phyloP scores from a whole-genome alignment of 2,329 filamentous ascomycete genomes.

The Sordariomycetes sp. region DNA sequence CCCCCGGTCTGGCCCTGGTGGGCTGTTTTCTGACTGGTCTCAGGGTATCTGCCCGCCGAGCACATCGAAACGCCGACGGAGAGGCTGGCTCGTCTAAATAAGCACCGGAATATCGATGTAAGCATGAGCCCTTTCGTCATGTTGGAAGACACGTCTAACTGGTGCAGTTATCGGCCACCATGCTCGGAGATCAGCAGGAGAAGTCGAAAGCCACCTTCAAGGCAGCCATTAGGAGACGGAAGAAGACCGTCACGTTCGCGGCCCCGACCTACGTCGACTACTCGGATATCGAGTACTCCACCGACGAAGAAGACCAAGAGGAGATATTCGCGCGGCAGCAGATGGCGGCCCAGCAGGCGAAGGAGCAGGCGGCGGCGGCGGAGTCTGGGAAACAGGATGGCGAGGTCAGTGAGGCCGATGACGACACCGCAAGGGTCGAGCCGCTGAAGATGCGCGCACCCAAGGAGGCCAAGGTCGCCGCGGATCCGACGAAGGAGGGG shows the following conservation, averaged over 20 bases:
- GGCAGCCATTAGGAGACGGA: constrained; percentile 73
- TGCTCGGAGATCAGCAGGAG: constrained; percentile 52
- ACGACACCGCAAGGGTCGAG: constrained; percentile 44
- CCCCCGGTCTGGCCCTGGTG: background rate
- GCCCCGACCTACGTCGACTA: constrained; percentile 82
- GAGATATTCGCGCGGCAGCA: constrained; percentile 28
- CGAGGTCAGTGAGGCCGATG: constrained; percentile 22
- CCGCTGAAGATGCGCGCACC: constrained; percentile 37
- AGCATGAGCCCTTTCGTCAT: constrained; percentile 19
- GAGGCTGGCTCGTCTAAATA: constrained; percentile 84
- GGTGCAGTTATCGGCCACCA: constrained; percentile 45
- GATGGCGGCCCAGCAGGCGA: constrained; percentile 17
- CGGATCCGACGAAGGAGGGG: constrained; percentile 15
- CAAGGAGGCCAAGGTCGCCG: constrained; percentile 24
- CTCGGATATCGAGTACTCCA: constrained; percentile 77
- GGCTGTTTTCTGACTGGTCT: background rate
- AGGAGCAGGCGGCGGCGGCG: constrained; percentile 10
- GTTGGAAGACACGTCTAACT: background rate
- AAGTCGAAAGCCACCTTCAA: constrained; percentile 77
- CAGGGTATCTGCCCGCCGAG: constrained; percentile 91
- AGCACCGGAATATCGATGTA: constrained; percentile 96
- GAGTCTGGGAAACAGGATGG: constrained; percentile 13
- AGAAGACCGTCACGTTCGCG: constrained; percentile 79
- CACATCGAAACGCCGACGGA: constrained; percentile 98
- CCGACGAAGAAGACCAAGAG: constrained; percentile 55